Evolutionary conservation across 73 alveolate species (phyloP), one percentile per base, ranked within the genome.

Genomic region (Paramecium pentaurelia): DNA sequence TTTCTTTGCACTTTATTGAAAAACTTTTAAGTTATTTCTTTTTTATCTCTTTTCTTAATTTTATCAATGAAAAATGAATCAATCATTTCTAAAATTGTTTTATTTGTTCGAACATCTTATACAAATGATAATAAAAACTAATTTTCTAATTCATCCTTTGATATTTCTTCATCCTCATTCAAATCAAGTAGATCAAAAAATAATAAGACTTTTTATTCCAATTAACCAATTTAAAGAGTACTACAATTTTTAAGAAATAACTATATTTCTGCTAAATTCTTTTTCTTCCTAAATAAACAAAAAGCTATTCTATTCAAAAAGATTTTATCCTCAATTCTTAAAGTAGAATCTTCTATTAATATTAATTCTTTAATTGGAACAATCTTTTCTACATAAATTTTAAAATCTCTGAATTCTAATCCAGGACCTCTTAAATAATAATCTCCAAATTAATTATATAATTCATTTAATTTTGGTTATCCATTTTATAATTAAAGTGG

Each of bases 401-500:
- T 73, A 38, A 73, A 73, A 38, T 73, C 87, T 38, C 87, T 73
- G 36, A 36, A 73, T 73, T 73, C 87, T 36, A 73, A 37, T 11
- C 87, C 87, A 12, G 87, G 60, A 8, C 60, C 60, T 73, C 64
- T 32, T 36, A 73, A 25, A 38, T 73, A 73, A 36, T 36, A 73
- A 4, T 73, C 34, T 22, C 34, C 34, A 34, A 73, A 73, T 2
- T 3, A 22, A 73, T 73, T 44, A 73, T 37, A 64, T 25, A 64
- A 34, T 64, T 64, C 25, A 28, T 64, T 64, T n/a, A 64, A 64
- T 28, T 73, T 37, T 37, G 58, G 34, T 30, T 73, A 11, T 36
- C 60, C 58, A 87, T 68, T 87, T 27, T 60, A 59, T 18, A 59
- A 86, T 37, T 87, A 25, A 87, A 77, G 64, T 12, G 93, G 93